Base-by-base conservation (phyloP, 2,329 filamentous ascomycete species). In the Penicillium sp. region DNA sequence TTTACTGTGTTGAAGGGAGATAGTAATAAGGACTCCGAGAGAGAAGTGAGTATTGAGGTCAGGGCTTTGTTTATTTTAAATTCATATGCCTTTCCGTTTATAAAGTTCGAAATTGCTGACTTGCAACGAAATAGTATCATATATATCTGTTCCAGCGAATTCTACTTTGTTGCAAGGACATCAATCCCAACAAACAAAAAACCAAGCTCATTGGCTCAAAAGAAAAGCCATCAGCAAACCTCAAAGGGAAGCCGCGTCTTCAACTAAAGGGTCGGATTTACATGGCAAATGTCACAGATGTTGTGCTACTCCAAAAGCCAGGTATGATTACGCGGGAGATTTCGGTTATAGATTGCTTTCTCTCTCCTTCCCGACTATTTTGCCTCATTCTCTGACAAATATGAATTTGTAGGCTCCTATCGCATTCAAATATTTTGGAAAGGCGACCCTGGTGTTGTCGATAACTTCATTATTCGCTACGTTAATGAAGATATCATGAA, bases 361-460 rank as follows among this genome's bases (percentile, higher is more conserved):
- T 40, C 23, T 20, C n/a, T 18, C 24, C 11, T 14, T 46, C 26
- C 35, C 24, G 26, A 12, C 23, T 46, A 1, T 43, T 55, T n/a
- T 47, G 35, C 18, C 52, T 20, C 12, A 14, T 49, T 56, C 14
- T 55, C 24, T 24, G 28, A 49, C 12, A 9, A n/a, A 2, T 23
- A 26, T 45, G 43, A 46, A 35, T 18, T 9, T 51, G 11, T 65
- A 94, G 91, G 91, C 48, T 93, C 90, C 11, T 96, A 97, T 70
- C 93, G 90, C 2, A 90, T 97, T 59, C 93, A 97, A 69, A 97
- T 99, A 56, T 97, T 92, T 81, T 99, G 94, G 94, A 97, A 94
- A 74, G 93, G 93, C 33, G 93, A 97, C 62, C 91, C 92, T 0
- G 91, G 90, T 3, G 91, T 97, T 28, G 92, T 97, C 30, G 93